A percentile compares a stretch with the other conserved stretches of the same genome.
phyloP scores from a whole-genome alignment of 176 grass and related monocot genomes.

The Rhipidocladum racemiflorum region DNA sequence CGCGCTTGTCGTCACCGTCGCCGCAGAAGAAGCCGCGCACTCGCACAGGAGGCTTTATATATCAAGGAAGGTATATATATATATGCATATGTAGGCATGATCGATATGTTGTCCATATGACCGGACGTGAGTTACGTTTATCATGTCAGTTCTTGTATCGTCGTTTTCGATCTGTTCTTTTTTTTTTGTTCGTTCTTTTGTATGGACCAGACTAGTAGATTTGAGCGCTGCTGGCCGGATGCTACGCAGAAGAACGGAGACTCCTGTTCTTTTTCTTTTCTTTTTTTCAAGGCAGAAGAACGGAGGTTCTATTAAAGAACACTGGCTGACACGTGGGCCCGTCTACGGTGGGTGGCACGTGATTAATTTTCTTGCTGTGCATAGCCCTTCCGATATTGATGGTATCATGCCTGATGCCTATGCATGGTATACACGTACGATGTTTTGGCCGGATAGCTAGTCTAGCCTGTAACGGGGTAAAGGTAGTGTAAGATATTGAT shows the following conservation, averaged over 20 bases:
- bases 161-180: neutral
- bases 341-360: neutral
- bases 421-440: neutral
- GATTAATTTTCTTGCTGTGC: neutral
- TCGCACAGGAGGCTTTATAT: slow-evolving; percentile 36
- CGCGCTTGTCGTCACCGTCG: slow-evolving; percentile 49
- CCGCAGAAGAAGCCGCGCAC: slow-evolving; percentile 43
- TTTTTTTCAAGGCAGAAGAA: too few relatives aligned
- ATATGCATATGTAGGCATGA: neutral
- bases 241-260: neutral
- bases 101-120: neutral
- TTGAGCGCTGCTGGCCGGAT: neutral
- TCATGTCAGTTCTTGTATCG: neutral
- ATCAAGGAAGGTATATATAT: slow-evolving; percentile 61
- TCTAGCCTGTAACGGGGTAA: neutral
- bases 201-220: neutral
- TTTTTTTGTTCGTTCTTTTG: neutral
- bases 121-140: neutral
- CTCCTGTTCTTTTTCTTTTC: too few relatives aligned
- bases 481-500: neutral
- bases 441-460: neutral
- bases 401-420: neutral
- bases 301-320: neutral
- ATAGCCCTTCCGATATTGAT: neutral
- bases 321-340: neutral